phyloP scores from a whole-genome alignment of 768 basidiomycete species.

The Sutorius australiensis region DNA sequence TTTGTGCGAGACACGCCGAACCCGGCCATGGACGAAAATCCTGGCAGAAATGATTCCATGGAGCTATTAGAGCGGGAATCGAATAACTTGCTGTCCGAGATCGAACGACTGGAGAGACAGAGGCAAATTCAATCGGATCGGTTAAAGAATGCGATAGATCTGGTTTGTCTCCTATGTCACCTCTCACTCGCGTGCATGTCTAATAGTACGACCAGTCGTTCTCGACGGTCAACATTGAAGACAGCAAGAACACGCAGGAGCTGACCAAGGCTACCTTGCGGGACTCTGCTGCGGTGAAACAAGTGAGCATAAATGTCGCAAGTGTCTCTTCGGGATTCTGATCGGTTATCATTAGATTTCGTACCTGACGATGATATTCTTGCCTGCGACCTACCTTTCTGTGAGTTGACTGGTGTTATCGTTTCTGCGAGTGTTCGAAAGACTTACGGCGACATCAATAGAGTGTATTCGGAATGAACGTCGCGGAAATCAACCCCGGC shows the following conservation, averaged over 20 bases:
- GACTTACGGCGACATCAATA: conserved; percentile 24
- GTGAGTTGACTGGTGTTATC: conserved; percentile 11
- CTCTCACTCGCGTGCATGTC: neutral
- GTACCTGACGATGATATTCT: conserved; percentile 59
- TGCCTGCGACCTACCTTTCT: conserved; percentile 48
- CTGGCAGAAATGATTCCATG: conserved; percentile 7
- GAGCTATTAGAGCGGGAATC: conserved; percentile 18
- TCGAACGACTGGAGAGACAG: conserved; percentile 37
- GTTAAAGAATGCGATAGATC: conserved; percentile 30
- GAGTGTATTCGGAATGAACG: conserved; percentile 30
- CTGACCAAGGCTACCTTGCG: conserved; percentile 46
- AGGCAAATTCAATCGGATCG: conserved; percentile 27
- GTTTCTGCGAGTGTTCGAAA: no score
- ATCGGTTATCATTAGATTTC: conserved; percentile 37
- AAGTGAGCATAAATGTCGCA: conserved; percentile 10
- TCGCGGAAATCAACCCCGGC: neutral
- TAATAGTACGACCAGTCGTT: conserved; percentile 43
- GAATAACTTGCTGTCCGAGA: conserved; percentile 35
- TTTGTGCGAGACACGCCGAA: conserved; percentile 50
- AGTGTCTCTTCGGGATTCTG: neutral
- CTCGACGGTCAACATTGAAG: conserved; percentile 56
- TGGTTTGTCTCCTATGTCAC: conserved; percentile 19
- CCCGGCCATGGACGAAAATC: conserved; percentile 38
- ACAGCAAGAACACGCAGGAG: conserved; percentile 48
- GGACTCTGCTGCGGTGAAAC: conserved; percentile 41